phyloP scores from a whole-genome alignment of 441 rosid species.

The Euphorbia neoarborescens region DNA sequence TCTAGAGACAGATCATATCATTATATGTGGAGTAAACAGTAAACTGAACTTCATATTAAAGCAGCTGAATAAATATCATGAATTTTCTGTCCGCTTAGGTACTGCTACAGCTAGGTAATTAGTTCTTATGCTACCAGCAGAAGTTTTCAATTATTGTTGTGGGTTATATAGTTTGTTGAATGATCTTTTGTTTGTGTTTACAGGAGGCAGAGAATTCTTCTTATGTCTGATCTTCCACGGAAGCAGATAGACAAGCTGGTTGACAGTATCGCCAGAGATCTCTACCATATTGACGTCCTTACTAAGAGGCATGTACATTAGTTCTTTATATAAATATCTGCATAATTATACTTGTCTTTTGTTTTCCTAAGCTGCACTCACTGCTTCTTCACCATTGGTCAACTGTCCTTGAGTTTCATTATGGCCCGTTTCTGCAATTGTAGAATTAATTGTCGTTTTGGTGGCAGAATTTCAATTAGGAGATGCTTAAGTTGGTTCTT shows the following conservation, averaged over 20 bases:
- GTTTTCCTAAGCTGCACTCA: not conserved
- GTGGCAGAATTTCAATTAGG: not conserved
- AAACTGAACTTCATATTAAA: slow-evolving; percentile 67
- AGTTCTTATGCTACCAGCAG: slow-evolving; percentile 16
- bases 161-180: slow-evolving; percentile 12
- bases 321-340: slow-evolving; percentile 4
- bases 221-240: slow-evolving; percentile 92
- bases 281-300: slow-evolving; percentile 75
- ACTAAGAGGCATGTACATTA: slow-evolving; percentile 58
- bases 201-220: slow-evolving; percentile 92
- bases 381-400: not conserved
- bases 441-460: not conserved
- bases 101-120: slow-evolving; percentile 82
- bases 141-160: not conserved
- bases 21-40: slow-evolving; percentile 80
- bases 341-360: not conserved
- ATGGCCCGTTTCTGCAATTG: not conserved
- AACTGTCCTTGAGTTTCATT: slow-evolving; percentile 1
- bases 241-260: slow-evolving; percentile 85
- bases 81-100: slow-evolving; percentile 84
- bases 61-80: slow-evolving; percentile 88
- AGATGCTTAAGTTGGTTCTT: not conserved
- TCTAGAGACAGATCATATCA: slow-evolving; percentile 79
- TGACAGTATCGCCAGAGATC: slow-evolving; percentile 68
- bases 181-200: slow-evolving; percentile 22